Evolutionary conservation across 345 rosid species (phyloP).

Genomic region (Populus alba): DNA sequence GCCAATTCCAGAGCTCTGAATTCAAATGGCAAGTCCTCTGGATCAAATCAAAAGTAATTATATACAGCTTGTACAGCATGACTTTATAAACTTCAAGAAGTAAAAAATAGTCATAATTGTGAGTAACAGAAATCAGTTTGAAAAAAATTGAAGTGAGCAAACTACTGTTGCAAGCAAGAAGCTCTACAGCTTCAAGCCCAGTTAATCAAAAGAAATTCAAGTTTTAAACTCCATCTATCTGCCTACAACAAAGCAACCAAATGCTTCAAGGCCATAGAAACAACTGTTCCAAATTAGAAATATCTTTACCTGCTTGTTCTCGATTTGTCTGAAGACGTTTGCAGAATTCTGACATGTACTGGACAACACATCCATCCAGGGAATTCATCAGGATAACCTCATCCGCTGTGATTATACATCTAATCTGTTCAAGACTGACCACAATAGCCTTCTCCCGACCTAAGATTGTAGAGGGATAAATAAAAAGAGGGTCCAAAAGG

Average conservation of each 20-base stretch:
- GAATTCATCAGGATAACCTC: conserved; percentile 94
- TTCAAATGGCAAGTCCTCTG: conserved; percentile 98
- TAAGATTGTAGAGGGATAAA: conserved; percentile 82
- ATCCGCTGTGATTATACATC: conserved; percentile 91
- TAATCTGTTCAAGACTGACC: conserved; percentile 84
- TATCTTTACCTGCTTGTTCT: conserved; percentile 54
- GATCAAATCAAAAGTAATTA: conserved; percentile 24
- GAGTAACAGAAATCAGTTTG: neutral
- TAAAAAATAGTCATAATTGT: conserved; percentile 5
- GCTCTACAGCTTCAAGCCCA: neutral
- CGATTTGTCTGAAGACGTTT: conserved; percentile 69
- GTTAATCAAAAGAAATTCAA: neutral
- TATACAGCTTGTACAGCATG: conserved; percentile 23
- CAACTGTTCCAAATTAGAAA: neutral
- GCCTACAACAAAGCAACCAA: neutral
- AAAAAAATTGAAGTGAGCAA: neutral
- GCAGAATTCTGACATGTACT: conserved; percentile 74
- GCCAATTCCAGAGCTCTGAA: conserved; percentile 91
- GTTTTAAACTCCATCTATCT: neutral
- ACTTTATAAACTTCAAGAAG: conserved; percentile 1
- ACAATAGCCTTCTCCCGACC: conserved; percentile 95
- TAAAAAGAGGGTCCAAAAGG: conserved; percentile 92
- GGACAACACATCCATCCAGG: conserved; percentile 66
- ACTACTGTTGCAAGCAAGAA: neutral
- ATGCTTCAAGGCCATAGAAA: neutral